These are phyloP conservation scores for Nigrograna mackinnonii DNA, from an alignment of 2,329 filamentous ascomycete species.

Conservation along the genomic window DNA sequence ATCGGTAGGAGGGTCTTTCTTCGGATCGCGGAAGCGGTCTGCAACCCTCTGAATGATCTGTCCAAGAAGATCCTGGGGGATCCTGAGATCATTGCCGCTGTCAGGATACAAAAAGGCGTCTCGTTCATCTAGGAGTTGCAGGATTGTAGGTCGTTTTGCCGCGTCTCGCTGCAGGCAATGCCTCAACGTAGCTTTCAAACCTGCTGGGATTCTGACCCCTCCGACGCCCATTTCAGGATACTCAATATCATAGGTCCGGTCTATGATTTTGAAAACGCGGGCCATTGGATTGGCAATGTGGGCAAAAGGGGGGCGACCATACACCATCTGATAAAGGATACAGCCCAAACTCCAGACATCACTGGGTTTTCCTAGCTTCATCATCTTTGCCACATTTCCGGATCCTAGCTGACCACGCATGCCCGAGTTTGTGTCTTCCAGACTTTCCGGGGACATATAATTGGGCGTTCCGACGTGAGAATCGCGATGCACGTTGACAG, in stretches of 20 bases:
- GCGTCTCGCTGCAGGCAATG: slow-evolving; percentile 64
- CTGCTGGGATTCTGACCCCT: slow-evolving; percentile 58
- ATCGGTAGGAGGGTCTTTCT: slow-evolving; percentile 57
- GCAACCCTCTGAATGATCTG: slow-evolving; percentile 64
- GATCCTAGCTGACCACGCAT: slow-evolving; percentile 45
- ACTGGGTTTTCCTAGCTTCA: slow-evolving; percentile 94
- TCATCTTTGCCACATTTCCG: slow-evolving; percentile 64
- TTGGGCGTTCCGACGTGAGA: slow-evolving; percentile 95
- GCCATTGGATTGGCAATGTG: slow-evolving; percentile 88
- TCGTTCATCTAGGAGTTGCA: slow-evolving; percentile 57
- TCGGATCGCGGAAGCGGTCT: slow-evolving; percentile 58
- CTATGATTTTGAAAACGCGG: slow-evolving; percentile 84
- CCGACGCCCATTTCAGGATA: slow-evolving; percentile 73
- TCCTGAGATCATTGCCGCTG: slow-evolving; percentile 52
- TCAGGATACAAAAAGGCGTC: slow-evolving; percentile 65
- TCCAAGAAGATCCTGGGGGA: slow-evolving; percentile 58
- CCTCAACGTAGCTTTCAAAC: slow-evolving; percentile 59
- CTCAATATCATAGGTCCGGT: slow-evolving; percentile 73
- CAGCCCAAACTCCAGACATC: slow-evolving; percentile 97
- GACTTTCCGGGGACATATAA: slow-evolving; percentile 96
- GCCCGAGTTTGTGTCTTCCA: slow-evolving; percentile 80
- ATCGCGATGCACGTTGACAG: slow-evolving; percentile 95
- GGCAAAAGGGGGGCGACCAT: slow-evolving; percentile 92
- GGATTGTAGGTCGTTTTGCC: slow-evolving; percentile 58
- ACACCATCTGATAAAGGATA: slow-evolving; percentile 97